Evolutionary conservation across 768 basidiomycete species (phyloP).

Genomic region (Suillus subalutaceus): DNA sequence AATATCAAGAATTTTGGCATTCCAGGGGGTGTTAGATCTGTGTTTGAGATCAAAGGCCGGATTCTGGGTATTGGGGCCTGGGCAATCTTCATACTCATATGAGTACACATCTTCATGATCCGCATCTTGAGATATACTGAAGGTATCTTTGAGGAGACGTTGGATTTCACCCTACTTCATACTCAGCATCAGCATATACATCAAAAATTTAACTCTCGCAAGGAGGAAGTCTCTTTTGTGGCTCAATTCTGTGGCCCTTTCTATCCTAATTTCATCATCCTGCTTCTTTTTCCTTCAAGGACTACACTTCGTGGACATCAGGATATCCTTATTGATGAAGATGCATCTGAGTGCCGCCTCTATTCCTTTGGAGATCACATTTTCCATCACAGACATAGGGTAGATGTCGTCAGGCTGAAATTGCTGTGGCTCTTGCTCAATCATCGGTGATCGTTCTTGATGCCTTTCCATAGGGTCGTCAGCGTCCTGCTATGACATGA

Average conservation of each 20-base stretch:
- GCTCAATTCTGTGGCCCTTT: neutral
- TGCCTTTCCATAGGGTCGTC: neutral
- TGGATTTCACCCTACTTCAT: too few species aligned
- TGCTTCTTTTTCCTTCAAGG: neutral
- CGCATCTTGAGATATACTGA: too few species aligned
- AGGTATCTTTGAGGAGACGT: too few species aligned
- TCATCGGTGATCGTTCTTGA: neutral
- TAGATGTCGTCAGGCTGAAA: neutral
- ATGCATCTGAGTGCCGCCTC: neutral
- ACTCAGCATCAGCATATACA: neutral
- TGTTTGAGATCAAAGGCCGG: slow-evolving; percentile 13
- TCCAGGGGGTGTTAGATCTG: neutral
- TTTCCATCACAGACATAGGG: slow-evolving; percentile 5
- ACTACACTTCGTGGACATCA: neutral
- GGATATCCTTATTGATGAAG: neutral
- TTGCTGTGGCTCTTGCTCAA: neutral
- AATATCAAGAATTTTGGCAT: neutral
- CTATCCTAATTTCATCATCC: neutral
- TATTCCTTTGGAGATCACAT: slow-evolving; percentile 8
- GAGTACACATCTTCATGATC: too few species aligned
- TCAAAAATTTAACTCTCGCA: neutral
- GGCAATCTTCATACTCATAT: too few species aligned
- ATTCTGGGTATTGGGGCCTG: slow-evolving; percentile 4
- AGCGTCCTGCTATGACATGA: neutral
- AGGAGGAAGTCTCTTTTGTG: neutral